Percentiles rank a stretch among this genome's conserved stretches.
These are phyloP conservation scores for Penicillium argentinense DNA, from an alignment of 495 filamentous ascomycete genomes.

Conservation along the genomic window DNA sequence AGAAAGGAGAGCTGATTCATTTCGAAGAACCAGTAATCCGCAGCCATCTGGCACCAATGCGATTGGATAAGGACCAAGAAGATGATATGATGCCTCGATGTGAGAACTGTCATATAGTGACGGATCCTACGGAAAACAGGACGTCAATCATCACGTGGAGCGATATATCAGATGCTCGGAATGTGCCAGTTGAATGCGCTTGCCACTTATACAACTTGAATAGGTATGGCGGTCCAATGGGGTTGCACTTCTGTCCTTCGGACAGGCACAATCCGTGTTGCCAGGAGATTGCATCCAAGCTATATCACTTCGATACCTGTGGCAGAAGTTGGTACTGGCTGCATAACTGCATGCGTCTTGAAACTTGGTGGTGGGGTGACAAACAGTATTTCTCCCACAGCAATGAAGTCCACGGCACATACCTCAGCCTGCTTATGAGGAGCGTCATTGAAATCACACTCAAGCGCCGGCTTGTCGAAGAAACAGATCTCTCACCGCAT, in stretches of 20 bases:
- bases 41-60: slow-evolving; percentile 22
- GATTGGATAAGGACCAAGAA: slow-evolving; percentile 1
- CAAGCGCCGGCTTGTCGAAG: slow-evolving; percentile 19
- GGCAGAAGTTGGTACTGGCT: slow-evolving; percentile 38
- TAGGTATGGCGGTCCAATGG: not conserved
- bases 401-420: slow-evolving; percentile 30
- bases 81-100: slow-evolving; percentile 7
- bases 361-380: slow-evolving; percentile 1
- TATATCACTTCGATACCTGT: slow-evolving; percentile 30
- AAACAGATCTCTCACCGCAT: slow-evolving; percentile 22
- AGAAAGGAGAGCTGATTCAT: slow-evolving; percentile 18
- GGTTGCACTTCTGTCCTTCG: slow-evolving; percentile 14
- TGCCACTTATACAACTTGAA: too few species aligned
- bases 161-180: too few species aligned
- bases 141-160: too few species aligned
- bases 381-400: slow-evolving; percentile 22
- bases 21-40: slow-evolving; percentile 30
- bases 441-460: slow-evolving; percentile 40
- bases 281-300: slow-evolving; percentile 18
- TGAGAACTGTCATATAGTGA: slow-evolving; percentile 22
- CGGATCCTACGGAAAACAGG: too few species aligned
- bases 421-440: slow-evolving; percentile 31
- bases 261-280: slow-evolving; percentile 13
- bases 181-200: too few species aligned
- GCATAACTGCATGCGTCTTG: slow-evolving; percentile 29